Conservation (phyloP, 257 asterid species). For the Solanum appendiculatum region DNA sequence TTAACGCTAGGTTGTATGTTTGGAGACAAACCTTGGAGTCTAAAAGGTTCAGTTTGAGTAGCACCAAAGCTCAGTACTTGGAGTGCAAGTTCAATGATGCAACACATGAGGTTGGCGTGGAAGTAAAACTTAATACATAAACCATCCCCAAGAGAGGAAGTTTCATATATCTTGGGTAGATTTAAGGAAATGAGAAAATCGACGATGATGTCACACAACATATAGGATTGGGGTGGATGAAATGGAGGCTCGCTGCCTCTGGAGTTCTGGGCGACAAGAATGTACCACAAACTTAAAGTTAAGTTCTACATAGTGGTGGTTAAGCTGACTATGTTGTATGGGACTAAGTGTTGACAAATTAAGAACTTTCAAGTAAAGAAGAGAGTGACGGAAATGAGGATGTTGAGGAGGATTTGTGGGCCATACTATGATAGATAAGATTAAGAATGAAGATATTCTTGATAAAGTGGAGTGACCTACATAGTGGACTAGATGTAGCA, state of each 20-base stretch:
- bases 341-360: background rate
- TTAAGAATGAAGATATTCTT: background rate
- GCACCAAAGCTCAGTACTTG: too few relatives aligned
- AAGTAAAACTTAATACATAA: too few relatives aligned
- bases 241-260: background rate
- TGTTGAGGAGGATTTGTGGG: background rate
- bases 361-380: background rate
- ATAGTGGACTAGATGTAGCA: background rate
- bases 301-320: background rate
- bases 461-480: background rate
- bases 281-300: background rate
- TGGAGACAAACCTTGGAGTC: too few relatives aligned
- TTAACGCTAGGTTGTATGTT: background rate
- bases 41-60: too few relatives aligned
- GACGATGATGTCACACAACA: background rate
- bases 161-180: too few relatives aligned
- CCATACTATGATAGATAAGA: background rate
- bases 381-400: background rate
- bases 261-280: background rate
- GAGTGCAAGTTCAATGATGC: too few relatives aligned
- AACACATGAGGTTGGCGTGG: too few relatives aligned
- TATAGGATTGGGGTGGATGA: background rate
- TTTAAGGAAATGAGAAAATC: too few relatives aligned
- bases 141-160: too few relatives aligned
- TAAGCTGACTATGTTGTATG: background rate